phyloP scores from a whole-genome alignment of 768 basidiomycete genomes.

The Suillus hirtellus region DNA sequence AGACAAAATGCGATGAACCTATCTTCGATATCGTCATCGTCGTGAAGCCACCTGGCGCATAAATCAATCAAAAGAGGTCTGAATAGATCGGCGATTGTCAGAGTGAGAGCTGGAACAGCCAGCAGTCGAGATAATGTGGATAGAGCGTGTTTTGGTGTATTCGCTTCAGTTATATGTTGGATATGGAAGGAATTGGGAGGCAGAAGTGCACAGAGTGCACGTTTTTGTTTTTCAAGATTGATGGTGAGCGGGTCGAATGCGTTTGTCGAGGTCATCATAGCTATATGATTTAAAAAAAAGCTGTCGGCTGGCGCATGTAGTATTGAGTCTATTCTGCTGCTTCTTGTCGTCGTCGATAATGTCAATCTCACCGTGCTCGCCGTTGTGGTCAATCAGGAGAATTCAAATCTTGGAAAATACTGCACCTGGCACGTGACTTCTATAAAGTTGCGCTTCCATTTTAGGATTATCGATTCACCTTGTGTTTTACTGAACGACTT shows the following conservation, averaged over 20 bases:
- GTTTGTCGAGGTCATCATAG: not conserved
- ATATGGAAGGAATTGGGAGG: conserved; percentile 43
- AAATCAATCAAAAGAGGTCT: conserved; percentile 80
- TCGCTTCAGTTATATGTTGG: conserved; percentile 38
- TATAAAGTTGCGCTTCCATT: conserved; percentile 15
- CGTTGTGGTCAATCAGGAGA: conserved; percentile 2
- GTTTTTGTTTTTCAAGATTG: conserved; percentile 56
- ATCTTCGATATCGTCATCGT: conserved; percentile 46
- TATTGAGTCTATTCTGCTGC: not conserved
- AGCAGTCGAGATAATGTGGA: conserved; percentile 60
- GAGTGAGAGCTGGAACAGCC: conserved; percentile 60
- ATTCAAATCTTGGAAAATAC: conserved; percentile 1
- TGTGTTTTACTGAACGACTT: not conserved
- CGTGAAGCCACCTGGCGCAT: conserved; percentile 79
- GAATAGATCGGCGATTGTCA: conserved; percentile 62
- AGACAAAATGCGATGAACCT: conserved; percentile 60
- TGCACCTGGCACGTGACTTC: conserved; percentile 23
- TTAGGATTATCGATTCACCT: conserved; percentile 22
- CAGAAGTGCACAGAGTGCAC: conserved; percentile 43
- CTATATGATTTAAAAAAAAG: not conserved
- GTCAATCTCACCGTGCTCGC: not conserved
- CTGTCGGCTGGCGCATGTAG: not conserved
- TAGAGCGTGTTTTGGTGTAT: conserved; percentile 47
- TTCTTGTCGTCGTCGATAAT: conserved; percentile 8
- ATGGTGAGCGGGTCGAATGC: conserved; percentile 59